Evolutionary conservation across 2,329 filamentous ascomycete species (phyloP).

Genomic region (Neoscytalidium dimidiatum): DNA sequence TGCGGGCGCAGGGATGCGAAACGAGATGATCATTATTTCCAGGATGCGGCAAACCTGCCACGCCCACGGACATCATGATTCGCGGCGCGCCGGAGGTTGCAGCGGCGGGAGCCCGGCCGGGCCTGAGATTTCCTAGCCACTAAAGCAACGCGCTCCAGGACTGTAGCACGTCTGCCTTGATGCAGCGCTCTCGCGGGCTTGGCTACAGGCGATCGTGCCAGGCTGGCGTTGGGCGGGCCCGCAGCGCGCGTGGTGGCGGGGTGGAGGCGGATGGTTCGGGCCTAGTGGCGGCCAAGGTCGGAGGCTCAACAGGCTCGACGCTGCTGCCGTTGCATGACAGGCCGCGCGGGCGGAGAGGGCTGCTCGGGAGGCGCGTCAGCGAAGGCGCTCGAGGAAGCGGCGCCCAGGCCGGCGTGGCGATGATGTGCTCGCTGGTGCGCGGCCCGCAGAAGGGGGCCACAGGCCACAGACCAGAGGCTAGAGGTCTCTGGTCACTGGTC

Average conservation of each 20-base stretch:
- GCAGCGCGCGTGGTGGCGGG: slow-evolving; percentile 1
- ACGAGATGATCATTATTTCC: slow-evolving; percentile 17
- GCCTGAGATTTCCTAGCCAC: neutral
- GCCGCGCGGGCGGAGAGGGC: neutral
- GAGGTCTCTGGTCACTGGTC: neutral
- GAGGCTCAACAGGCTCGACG: slow-evolving; percentile 10
- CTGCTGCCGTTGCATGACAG: slow-evolving; percentile 13
- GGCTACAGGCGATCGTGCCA: slow-evolving; percentile 8
- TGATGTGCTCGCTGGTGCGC: neutral
- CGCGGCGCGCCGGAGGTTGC: neutral
- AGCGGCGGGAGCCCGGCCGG: neutral
- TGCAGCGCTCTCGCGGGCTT: neutral
- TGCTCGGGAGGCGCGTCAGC: slow-evolving; percentile 1
- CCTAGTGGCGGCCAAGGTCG: slow-evolving; percentile 10
- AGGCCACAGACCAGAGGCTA: too few relatives aligned
- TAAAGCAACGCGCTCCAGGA: too few relatives aligned
- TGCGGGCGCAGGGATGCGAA: slow-evolving; percentile 5
- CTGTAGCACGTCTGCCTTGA: slow-evolving; percentile 1
- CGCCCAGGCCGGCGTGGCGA: neutral
- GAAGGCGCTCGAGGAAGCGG: neutral
- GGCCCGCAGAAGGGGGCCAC: neutral
- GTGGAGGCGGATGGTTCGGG: neutral
- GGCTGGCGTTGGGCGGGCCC: slow-evolving; percentile 1
- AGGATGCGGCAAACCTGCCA: slow-evolving; percentile 6
- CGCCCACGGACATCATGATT: neutral